Evolutionary conservation across 768 basidiomycete genomes (phyloP).

Genomic region (Myochromella boudieri): DNA sequence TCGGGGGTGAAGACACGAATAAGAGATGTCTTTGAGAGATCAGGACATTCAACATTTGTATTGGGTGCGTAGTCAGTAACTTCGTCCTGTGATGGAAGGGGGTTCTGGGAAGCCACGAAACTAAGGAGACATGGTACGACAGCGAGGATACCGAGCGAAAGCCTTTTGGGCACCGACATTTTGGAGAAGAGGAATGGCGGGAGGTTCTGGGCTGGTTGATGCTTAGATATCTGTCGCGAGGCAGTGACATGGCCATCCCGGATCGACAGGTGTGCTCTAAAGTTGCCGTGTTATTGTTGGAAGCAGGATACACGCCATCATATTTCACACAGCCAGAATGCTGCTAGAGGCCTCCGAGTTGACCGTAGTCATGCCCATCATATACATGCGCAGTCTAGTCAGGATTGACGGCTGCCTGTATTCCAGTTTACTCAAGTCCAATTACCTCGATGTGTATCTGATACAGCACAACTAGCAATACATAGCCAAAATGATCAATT

Average conservation of each 20-base stretch:
- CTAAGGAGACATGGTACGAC: constrained; percentile 12
- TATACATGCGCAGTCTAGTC: too few species aligned
- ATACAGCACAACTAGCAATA: too few species aligned
- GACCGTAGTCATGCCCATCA: too few species aligned
- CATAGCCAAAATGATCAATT: constrained; percentile 27
- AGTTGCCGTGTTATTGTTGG: too few species aligned
- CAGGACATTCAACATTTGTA: constrained; percentile 49
- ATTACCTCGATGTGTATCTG: too few species aligned
- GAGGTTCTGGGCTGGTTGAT: constrained; percentile 1
- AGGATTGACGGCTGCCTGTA: too few species aligned
- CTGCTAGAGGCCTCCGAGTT: too few species aligned
- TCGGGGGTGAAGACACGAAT: constrained; percentile 51
- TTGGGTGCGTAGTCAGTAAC: constrained; percentile 54
- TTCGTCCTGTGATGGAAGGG: constrained; percentile 23
- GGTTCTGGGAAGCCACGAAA: constrained; percentile 1
- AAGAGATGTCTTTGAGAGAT: constrained; percentile 43
- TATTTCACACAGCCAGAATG: too few species aligned
- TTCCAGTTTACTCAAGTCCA: too few species aligned
- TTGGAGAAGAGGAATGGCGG: not conserved
- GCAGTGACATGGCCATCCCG: constrained; percentile 12
- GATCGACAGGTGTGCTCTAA: too few species aligned
- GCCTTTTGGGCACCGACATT: not conserved
- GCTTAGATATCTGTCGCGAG: constrained; percentile 8
- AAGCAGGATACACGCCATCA: not conserved
- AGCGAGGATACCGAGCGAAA: constrained; percentile 6